These are phyloP conservation scores for Penicillium bialowiezense DNA, from an alignment of 495 filamentous ascomycete genomes.

Conservation along the genomic window DNA sequence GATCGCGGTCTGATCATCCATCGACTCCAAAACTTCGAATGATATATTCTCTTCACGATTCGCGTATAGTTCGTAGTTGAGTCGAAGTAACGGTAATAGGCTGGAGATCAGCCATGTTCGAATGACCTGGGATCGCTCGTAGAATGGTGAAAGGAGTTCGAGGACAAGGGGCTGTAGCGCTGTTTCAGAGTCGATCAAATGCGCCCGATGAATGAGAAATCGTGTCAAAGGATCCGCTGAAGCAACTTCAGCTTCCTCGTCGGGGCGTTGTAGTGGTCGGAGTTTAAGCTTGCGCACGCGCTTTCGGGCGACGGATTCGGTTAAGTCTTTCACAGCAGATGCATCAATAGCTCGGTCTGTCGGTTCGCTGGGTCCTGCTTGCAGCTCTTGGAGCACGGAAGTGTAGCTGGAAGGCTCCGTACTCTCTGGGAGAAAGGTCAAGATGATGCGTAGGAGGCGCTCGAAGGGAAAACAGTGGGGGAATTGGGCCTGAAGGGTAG, in stretches of 20 bases:
- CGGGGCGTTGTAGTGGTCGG: slow-evolving; percentile 54
- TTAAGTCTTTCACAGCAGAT: slow-evolving; percentile 58
- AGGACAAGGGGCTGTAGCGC: slow-evolving; percentile 72
- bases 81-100: slow-evolving; percentile 71
- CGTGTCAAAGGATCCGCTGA: slow-evolving; percentile 56
- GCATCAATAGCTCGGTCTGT: slow-evolving; percentile 46
- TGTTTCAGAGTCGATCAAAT: slow-evolving; percentile 74
- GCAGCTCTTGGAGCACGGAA: slow-evolving; percentile 55
- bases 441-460: slow-evolving; percentile 71
- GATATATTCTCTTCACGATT: slow-evolving; percentile 52
- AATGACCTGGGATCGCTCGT: slow-evolving; percentile 62
- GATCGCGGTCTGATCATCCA: slow-evolving; percentile 60
- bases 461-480: slow-evolving; percentile 59
- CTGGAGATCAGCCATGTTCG: slow-evolving; percentile 75
- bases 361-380: slow-evolving; percentile 32
- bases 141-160: slow-evolving; percentile 70
- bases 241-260: slow-evolving; percentile 39
- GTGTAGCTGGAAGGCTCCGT: slow-evolving; percentile 63
- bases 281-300: slow-evolving; percentile 69
- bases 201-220: slow-evolving; percentile 74
- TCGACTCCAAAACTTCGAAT: slow-evolving; percentile 56
- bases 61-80: slow-evolving; percentile 84
- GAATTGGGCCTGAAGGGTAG: slow-evolving; percentile 57
- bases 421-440: slow-evolving; percentile 83
- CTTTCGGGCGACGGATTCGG: slow-evolving; percentile 63